Base-by-base conservation (phyloP, 306 rosid genomes). In the Sicyos edulis region DNA sequence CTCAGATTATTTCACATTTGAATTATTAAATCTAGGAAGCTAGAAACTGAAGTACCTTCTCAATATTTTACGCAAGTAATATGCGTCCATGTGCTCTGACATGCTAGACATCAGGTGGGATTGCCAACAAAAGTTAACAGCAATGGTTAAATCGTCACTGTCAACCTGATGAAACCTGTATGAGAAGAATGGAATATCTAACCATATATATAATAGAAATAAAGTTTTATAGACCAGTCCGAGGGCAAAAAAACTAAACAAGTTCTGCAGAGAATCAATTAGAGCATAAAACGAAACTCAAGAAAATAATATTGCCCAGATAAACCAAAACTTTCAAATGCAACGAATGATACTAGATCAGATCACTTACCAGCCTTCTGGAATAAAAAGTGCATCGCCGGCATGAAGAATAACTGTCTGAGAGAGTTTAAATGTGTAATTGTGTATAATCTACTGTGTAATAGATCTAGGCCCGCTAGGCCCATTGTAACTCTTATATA, bases 301-400 rank as follows among this genome's bases (percentile, higher is more conserved):
- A 53, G 56, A 19, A 54, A 54, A 54, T 22, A 8, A 54, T 54
- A 19, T n/a, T n/a, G 13, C 24, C 26, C 19, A 54, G 24, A 54
- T 5, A 54, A 54, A 8, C 59, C 26, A 17, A 54, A 24, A 16
- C 59, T 19, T 19, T 54, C 22, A 19, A 54, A 54, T 54, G 59
- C 59, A 54, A 54, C 26, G 4, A 54, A 20, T 49, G 21, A 77
- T 32, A 60, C 60, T 32, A 67, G 75, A 78, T 26, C 90, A 83
- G 80, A 87, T 93, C 91, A 93, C 91, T 86, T 85, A 91, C 99
- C 96, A 91, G 82, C 99, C 99, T 91, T 91, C 97, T 26, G 99
- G 99, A 81, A 93, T 89, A 81, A 88, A 93, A 80, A 93, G 87
- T 70, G 96, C 95, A 72, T 93, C 96, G 42, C 99, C 99, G 42